Evolutionary conservation across 371 early-diverging fungal genomes (phyloP), one percentile per base, ranked within the genome.

Genomic region (Rhizopus delemar): DNA sequence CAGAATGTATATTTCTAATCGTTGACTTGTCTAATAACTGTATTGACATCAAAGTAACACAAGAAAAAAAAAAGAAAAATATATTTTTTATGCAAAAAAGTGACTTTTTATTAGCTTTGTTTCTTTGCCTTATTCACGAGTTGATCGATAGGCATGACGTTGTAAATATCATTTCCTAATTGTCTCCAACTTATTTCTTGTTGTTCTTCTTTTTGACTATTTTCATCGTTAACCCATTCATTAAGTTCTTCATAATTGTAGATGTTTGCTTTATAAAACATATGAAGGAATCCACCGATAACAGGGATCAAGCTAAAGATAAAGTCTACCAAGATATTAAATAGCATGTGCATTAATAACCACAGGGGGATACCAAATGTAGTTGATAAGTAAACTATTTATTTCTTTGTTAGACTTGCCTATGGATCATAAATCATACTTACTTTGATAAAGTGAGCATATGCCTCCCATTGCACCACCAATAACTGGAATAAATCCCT

Each of bases 111-210:
- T 22, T 22, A 22, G 22, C 22, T 22, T 22, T 22, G 22, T 22
- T 22, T 22, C 22, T 22, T 22, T 22, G 22, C 22, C 22, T 22
- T 22, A 22, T 22, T 22, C 22, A 38, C 39, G 3, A 90, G 91
- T 71, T 91, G 90, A 68, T 90, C 90, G 58, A 91, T 89, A 11
- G 46, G 54, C 32, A 54, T 36, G 0, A 41, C 4, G 28, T 49
- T 54, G 9, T 50, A 51, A 1, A 62, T 32, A 52, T 62, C 62
- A 49, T 33, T 36, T 2, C 56, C 57, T 22, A 62, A 29, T 13
- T 62, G 62, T 16, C 38, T 46, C 62, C 62, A 62, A 15, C 46
- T 62, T 12, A 62, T 62, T 32, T 32, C 33, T 35, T 4, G 35
- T n/a, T 15, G 53, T 8, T 5, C 6, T 33, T 41, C 49, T 39